Conservation (phyloP, 1,284 basidiomycete genomes). For the Leccinum griseonigrum region DNA sequence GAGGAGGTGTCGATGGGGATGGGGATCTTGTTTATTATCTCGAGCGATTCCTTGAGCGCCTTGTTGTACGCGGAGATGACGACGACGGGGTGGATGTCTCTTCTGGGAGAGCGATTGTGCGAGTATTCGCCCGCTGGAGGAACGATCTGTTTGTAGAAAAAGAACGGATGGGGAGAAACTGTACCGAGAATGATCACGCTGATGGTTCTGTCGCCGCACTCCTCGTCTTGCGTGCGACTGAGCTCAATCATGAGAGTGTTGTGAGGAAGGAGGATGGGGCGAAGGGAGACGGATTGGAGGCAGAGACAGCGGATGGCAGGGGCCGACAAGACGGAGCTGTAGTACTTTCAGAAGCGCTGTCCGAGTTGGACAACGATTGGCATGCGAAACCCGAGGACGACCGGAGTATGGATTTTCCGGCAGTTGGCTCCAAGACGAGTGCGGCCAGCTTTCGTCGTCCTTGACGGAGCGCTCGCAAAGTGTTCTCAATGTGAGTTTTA, state of each 20-base stretch:
- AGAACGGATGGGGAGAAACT: background rate
- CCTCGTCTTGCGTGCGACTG: constrained; percentile 96
- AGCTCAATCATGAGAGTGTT: constrained; percentile 85
- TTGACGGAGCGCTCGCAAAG: constrained; percentile 51
- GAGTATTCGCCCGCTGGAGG: constrained; percentile 90
- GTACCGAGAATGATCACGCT: constrained; percentile 94
- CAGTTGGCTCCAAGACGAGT: constrained; percentile 81
- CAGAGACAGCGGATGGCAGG: too few species aligned
- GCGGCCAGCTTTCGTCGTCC: constrained; percentile 55
- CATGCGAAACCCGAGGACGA: too few species aligned
- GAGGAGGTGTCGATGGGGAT: constrained; percentile 86
- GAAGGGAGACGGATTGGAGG: too few species aligned
- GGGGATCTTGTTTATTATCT: constrained; percentile 85
- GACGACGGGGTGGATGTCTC: constrained; percentile 97
- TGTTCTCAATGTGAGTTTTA: constrained; percentile 52
- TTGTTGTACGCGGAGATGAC: constrained; percentile 99
- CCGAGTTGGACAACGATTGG: too few species aligned
- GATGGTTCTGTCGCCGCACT: constrained; percentile 97
- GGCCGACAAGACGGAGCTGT: too few species aligned
- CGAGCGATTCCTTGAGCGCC: constrained; percentile 88
- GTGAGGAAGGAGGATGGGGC: too few species aligned
- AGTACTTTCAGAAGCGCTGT: too few species aligned
- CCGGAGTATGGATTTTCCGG: too few species aligned
- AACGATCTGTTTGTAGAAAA: background rate
- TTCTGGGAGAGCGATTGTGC: constrained; percentile 88